Evolutionary conservation across 2,329 filamentous ascomycete genomes (phyloP), one percentile per base, ranked within the genome.

Genomic region (Mycosphaerella sp.): DNA sequence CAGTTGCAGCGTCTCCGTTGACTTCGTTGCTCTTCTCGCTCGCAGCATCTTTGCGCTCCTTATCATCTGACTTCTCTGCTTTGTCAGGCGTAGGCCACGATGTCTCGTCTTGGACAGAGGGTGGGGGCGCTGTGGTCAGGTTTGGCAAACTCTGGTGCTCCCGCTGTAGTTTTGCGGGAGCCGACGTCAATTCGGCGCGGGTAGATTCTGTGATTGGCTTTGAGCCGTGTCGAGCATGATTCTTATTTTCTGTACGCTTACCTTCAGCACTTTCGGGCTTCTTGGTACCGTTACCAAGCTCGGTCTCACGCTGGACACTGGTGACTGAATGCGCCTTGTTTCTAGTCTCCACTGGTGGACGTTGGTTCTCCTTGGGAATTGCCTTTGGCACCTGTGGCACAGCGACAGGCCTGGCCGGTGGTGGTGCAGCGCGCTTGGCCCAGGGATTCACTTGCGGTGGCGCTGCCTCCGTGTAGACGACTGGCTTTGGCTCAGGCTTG

Each of bases 31-130:
- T 76, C 68, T 88, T 88, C 49, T 84, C 78, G 47, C 76, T 71
- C 68, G 42, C 34, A 30, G 42, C 35, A 28, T 88, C 89, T 64
- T 84, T 84, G 71, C 87, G 87, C 55, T 86, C 80, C 60, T 93
- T 89, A 44, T 84, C 82, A 46, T 85, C 81, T 1, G 84, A 85
- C 44, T 78, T 84, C 42, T 59, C 57, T 40, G 45, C 50, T 41
- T 53, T 53, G 61, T 95, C 88, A 0, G 89, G 89, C 2, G 91
- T 97, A 13, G 93, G 93, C 93, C 93, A 98, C 16, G 83, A 83
- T 47, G 81, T 75, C 44, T 87, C 78, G 68, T 97, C 90, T 52
- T 80, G 82, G 41, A 88, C 85, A 2, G 87, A 78, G 21, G 87
- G 87, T 32, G 80, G 87, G 30, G 80, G 65, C 4, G 58, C 57